Evolutionary conservation across 768 basidiomycete species (phyloP), one percentile per base, ranked within the genome.

Genomic region (Leccinellum rugosiceps): DNA sequence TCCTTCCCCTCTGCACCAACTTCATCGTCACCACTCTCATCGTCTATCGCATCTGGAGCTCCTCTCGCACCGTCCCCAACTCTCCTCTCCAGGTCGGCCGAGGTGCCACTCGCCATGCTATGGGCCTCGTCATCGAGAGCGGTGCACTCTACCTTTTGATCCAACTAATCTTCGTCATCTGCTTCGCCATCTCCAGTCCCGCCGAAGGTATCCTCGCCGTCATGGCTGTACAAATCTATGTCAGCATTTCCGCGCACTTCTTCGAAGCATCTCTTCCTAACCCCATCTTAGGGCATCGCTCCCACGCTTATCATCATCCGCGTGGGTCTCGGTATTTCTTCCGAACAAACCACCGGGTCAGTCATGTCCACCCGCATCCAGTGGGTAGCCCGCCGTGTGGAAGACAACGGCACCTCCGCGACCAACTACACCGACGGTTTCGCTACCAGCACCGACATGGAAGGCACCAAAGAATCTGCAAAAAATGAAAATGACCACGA

Each of bases 21-120:
- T 51, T 76, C 61, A 53, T 79, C 25, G 70, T 79, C 32, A 79
- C 78, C 6, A 47, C 53, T 13, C 73, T 80, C 65, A 79, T 79
- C 47, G 72, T 73, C 19, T 66, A 53, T 35, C 76, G 75, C 31
- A 75, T 80, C 28, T 78, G 73, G 75, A 55, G 60, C 38, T 57
- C 62, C 44, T 67, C 65, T 6, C 63, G 63, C 43, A 1, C 52
- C 13, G 47, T 56, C n/a, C 51, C 52, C 9, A 50, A 59, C 23
- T 50, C 65, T 7, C 55, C 52, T 2, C 2, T 64, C 15, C 50
- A 61, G 11, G 41, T 66, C 53, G 56, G 54, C 11, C 55, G 55
- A 19, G 60, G 64, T 11, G 61, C 61, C 1, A 56, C 65, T 4
- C 64, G 56, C 34, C 67, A 54, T 19, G 76, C 74, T 3, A 69